Evolutionary conservation across 2,329 filamentous ascomycete genomes (phyloP).

Genomic region (Aspergillus flavus): DNA sequence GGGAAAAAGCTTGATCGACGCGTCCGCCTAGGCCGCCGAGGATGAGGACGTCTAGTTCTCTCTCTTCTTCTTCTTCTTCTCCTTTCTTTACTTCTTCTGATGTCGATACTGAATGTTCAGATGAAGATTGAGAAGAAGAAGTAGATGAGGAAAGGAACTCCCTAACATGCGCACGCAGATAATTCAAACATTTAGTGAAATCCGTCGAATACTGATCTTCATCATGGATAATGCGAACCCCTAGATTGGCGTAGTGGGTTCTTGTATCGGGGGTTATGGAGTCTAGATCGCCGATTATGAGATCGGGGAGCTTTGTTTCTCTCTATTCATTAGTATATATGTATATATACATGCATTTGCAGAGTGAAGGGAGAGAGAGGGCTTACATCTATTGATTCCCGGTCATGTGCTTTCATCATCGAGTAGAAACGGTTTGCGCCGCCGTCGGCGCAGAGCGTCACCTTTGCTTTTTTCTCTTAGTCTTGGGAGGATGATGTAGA

Average conservation of each 20-base stretch:
- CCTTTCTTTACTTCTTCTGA: slow-evolving; percentile 1
- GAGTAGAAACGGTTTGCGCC: slow-evolving; percentile 77
- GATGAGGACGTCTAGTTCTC: slow-evolving; percentile 67
- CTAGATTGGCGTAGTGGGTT: slow-evolving; percentile 65
- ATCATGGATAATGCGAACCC: slow-evolving; percentile 67
- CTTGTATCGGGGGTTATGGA: slow-evolving; percentile 68
- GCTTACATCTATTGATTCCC: slow-evolving; percentile 36
- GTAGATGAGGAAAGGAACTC: slow-evolving; percentile 24
- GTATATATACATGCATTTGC: too few relatives aligned
- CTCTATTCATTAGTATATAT: background rate
- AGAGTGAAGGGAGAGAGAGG: slow-evolving; percentile 8
- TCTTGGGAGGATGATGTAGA: background rate
- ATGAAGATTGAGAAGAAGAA: slow-evolving; percentile 6
- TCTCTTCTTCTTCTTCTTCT: slow-evolving; percentile 1
- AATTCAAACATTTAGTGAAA: slow-evolving; percentile 78
- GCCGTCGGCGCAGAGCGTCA: slow-evolving; percentile 83
- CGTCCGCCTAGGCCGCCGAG: slow-evolving; percentile 85
- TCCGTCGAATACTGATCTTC: slow-evolving; percentile 87
- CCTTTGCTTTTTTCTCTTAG: slow-evolving; percentile 52
- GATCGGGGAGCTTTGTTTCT: slow-evolving; percentile 57
- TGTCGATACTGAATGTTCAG: slow-evolving; percentile 9
- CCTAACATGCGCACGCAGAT: slow-evolving; percentile 49
- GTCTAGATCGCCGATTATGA: slow-evolving; percentile 89
- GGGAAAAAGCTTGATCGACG: slow-evolving; percentile 87
- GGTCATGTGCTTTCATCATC: slow-evolving; percentile 41